These are phyloP conservation scores for Linnemannia schmuckeri DNA, from an alignment of 192 early-diverging fungal genomes.

Conservation along the genomic window DNA sequence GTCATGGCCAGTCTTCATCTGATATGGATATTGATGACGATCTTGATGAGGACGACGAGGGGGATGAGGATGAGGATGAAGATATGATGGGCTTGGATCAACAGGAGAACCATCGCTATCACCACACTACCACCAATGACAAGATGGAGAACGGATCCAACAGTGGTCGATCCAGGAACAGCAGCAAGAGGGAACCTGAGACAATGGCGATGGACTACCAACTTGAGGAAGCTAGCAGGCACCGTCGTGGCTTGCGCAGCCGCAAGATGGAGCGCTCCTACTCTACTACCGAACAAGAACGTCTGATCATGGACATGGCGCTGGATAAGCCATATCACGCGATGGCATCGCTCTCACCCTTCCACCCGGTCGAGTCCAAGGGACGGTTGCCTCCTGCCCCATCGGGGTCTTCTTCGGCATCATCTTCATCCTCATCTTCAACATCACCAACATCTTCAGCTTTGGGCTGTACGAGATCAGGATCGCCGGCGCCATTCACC, in stretches of 20 bases:
- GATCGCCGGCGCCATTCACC: slow-evolving; percentile 16
- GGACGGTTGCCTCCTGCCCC: neutral
- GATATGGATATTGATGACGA: slow-evolving; percentile 54
- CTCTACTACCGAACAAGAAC: slow-evolving; percentile 35
- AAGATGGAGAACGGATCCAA: neutral
- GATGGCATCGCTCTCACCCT: slow-evolving; percentile 3
- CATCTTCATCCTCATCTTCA: slow-evolving; percentile 19
- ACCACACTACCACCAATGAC: neutral
- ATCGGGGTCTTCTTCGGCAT: slow-evolving; percentile 26
- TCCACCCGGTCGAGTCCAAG: slow-evolving; percentile 6
- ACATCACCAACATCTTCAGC: neutral
- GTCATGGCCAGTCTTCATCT: slow-evolving; percentile 45
- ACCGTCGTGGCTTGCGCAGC: slow-evolving; percentile 18
- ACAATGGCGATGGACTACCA: slow-evolving; percentile 36
- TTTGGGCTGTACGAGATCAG: slow-evolving; percentile 2
- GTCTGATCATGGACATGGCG: slow-evolving; percentile 45
- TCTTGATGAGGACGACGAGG: slow-evolving; percentile 26
- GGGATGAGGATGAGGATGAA: slow-evolving; percentile 24
- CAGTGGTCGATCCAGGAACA: neutral
- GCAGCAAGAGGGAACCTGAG: slow-evolving; percentile 31
- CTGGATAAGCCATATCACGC: slow-evolving; percentile 23
- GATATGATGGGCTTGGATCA: slow-evolving; percentile 10
- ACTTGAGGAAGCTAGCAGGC: slow-evolving; percentile 5
- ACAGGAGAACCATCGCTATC: neutral
- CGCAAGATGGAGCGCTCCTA: slow-evolving; percentile 35